Percentiles rank a stretch among this genome's conserved stretches.
phyloP scores from a whole-genome alignment of 306 rosid genomes.

The Ormosia semicastrata region DNA sequence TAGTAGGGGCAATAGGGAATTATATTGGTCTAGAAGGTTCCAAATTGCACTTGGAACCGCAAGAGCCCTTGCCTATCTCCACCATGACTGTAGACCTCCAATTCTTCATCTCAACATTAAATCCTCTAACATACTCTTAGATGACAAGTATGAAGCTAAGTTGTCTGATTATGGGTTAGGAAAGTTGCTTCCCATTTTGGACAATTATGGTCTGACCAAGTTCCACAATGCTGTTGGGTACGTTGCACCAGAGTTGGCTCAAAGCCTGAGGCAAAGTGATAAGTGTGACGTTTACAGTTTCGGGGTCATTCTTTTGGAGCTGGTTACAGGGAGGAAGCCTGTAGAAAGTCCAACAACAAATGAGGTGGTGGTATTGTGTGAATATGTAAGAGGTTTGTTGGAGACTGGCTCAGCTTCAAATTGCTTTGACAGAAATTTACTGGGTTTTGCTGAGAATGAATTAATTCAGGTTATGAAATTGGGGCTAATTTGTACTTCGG shows the following conservation, averaged over 20 bases:
- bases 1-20: slow-evolving; percentile 60
- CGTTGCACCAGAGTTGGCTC: slow-evolving; percentile 96
- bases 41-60: slow-evolving; percentile 91
- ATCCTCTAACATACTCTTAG: slow-evolving; percentile 87
- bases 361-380: slow-evolving; percentile 89
- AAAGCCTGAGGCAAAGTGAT: slow-evolving; percentile 81
- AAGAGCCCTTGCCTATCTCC: slow-evolving; percentile 86
- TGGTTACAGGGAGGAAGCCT: slow-evolving; percentile 94
- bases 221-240: slow-evolving; percentile 87
- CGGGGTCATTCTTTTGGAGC: slow-evolving; percentile 91
- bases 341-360: slow-evolving; percentile 84
- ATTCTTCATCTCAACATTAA: slow-evolving; percentile 96
- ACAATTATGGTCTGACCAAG: slow-evolving; percentile 71
- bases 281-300: slow-evolving; percentile 95
- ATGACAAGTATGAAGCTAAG: slow-evolving; percentile 75
- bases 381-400: slow-evolving; percentile 74
- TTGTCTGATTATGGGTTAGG: slow-evolving; percentile 90
- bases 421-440: slow-evolving; percentile 78
- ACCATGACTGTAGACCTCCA: slow-evolving; percentile 91
- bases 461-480: slow-evolving; percentile 90
- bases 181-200: slow-evolving; percentile 89
- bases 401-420: slow-evolving; percentile 79
- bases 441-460: slow-evolving; percentile 79
- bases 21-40: slow-evolving; percentile 81
- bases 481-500: slow-evolving; percentile 88